Base-by-base conservation (phyloP, 768 basidiomycete species). In the Chalciporus piperatus region DNA sequence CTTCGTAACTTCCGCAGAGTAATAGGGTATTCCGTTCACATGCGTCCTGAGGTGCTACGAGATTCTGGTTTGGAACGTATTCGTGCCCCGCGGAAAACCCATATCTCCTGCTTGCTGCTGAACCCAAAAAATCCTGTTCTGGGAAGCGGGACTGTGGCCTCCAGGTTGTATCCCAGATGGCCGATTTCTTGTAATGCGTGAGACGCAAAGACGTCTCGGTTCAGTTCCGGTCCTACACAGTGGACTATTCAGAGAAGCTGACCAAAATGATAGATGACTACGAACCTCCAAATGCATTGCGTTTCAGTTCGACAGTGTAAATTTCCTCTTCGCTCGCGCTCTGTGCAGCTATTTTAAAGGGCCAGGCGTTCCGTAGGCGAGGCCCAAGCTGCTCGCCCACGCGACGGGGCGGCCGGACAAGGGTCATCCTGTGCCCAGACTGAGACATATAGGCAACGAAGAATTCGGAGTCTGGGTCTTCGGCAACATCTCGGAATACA, bases 371-470 rank as follows among this genome's bases (percentile, higher is more conserved):
- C 8, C 77, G 75, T 20, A 79, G 60, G 49, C 66, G 69, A 20
- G 67, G 57, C 1, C 71, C 72, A 2, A 80, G 63, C 40, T 70
- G 65, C 35, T 73, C 66, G 40, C 63, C 64, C 6, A 79, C 55
- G 10, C 68, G 69, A 1, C 60, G 64, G 0, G 78, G 77, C 2
- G 73, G 74, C 37, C 74, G 70, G 39, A 76, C 60, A 19, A 80
- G 63, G 9, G 70, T 70, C 47, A 89, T 63, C 47, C 79, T 77
- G 46, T 80, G 75, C 4, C 85, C 86, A 8, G 78, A 73, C 44
- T 76, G 75, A 37, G 85, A 84, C 59, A 89, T 76, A 61, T 77
- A 80, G 19, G 82, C 82, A 16, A 84, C 65, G 61, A 91, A 89
- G 65, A 88, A 86, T 42, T 76, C 70, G 0, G 80, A 75, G 11